These are phyloP conservation scores for Debaryomycetaceae sp. DNA, from an alignment of 1,139 yeast genomes.

Conservation along the genomic window DNA sequence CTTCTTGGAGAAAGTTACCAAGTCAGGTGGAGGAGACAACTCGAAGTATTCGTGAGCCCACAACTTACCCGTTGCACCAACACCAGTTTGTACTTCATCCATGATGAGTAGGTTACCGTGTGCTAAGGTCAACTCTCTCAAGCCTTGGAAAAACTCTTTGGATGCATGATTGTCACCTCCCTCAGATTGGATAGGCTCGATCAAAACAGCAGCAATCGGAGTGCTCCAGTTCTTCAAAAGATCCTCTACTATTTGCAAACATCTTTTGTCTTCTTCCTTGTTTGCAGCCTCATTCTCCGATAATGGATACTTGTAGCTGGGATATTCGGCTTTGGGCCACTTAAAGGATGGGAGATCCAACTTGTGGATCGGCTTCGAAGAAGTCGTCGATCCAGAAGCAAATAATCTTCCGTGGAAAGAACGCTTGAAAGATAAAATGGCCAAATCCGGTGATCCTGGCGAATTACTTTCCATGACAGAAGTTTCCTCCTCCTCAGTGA, in stretches of 20 bases:
- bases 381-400: slow-evolving; percentile 74
- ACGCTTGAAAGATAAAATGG: slow-evolving; percentile 67
- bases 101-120: slow-evolving; percentile 68
- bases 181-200: slow-evolving; percentile 83
- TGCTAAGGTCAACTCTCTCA: slow-evolving; percentile 67
- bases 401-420: slow-evolving; percentile 84
- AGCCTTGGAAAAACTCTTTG: slow-evolving; percentile 69
- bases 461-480: slow-evolving; percentile 64
- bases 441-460: slow-evolving; percentile 75
- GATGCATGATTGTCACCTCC: slow-evolving; percentile 89
- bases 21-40: slow-evolving; percentile 69
- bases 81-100: slow-evolving; percentile 87
- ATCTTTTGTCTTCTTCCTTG: slow-evolving; percentile 62
- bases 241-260: slow-evolving; percentile 57
- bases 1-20: slow-evolving; percentile 81
- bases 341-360: slow-evolving; percentile 80
- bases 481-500: slow-evolving; percentile 56
- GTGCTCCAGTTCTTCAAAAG: slow-evolving; percentile 53
- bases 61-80: slow-evolving; percentile 78
- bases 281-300: slow-evolving; percentile 54
- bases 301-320: slow-evolving; percentile 70
- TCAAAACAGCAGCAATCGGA: slow-evolving; percentile 73
- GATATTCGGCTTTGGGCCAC: slow-evolving; percentile 88
- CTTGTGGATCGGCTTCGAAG: slow-evolving; percentile 82
- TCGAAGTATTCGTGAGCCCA: slow-evolving; percentile 89